Conservation (phyloP, 1,284 basidiomycete species). For the Trichosporon sp. region DNA sequence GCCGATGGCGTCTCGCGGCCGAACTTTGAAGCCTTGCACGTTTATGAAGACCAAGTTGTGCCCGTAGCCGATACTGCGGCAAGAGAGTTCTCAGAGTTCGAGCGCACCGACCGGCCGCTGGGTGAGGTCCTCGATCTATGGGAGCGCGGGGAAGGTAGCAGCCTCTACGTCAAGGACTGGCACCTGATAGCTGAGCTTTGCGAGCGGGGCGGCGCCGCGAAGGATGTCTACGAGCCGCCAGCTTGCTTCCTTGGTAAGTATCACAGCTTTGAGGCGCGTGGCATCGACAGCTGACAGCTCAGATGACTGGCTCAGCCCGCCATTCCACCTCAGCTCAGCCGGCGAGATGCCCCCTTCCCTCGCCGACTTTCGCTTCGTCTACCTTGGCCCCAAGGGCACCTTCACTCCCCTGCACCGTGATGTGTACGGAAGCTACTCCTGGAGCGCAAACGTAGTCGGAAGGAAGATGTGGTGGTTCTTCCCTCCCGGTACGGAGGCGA, state of each 20-base stretch:
- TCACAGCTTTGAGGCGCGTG: not conserved
- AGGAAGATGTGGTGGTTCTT: constrained; percentile 55
- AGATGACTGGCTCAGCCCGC: constrained; percentile 55
- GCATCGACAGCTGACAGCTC: constrained; percentile 7
- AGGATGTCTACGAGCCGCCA: constrained; percentile 50
- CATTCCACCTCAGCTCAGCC: constrained; percentile 21
- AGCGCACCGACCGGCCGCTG: constrained; percentile 40
- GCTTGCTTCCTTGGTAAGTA: constrained; percentile 45
- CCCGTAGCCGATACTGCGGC: constrained; percentile 42
- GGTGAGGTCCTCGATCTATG: constrained; percentile 47
- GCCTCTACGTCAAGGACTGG: constrained; percentile 57
- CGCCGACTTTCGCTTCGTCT: constrained; percentile 46
- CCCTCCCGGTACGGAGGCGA: constrained; percentile 45
- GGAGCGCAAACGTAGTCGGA: constrained; percentile 55
- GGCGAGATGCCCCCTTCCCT: constrained; percentile 9
- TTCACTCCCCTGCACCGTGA: constrained; percentile 53
- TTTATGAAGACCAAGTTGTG: constrained; percentile 40
- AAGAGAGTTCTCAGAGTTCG: constrained; percentile 43
- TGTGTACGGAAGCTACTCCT: constrained; percentile 56
- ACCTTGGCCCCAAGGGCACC: constrained; percentile 49
- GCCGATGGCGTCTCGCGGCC: constrained; percentile 12
- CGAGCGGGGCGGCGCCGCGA: constrained; percentile 24
- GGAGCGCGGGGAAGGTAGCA: constrained; percentile 27
- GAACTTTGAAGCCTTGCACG: constrained; percentile 24
- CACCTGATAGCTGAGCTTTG: constrained; percentile 49